A percentile compares a stretch with the other conserved stretches of the same genome.
phyloP scores from a whole-genome alignment of 106 monocot species.

The Allium fistulosum region DNA sequence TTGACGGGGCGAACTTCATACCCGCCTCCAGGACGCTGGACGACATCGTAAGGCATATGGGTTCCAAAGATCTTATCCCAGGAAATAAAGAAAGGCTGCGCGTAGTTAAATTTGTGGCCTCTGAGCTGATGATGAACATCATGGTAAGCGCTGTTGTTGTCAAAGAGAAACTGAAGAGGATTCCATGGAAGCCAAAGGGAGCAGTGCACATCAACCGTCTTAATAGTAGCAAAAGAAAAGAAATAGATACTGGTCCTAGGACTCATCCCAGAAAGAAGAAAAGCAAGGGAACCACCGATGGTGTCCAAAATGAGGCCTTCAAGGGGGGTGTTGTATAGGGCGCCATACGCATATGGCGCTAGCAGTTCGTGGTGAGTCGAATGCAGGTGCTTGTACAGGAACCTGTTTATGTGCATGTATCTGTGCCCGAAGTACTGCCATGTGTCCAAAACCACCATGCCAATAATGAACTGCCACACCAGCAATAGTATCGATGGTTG shows the following conservation, averaged over 20 bases:
- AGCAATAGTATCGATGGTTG: no score
- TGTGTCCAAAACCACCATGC: conserved; percentile 26
- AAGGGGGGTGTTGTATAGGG: conserved; percentile 27
- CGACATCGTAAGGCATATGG: conserved; percentile 25
- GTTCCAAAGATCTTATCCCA: conserved; percentile 44
- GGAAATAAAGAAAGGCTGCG: conserved; percentile 31
- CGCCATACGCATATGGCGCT: conserved; percentile 31
- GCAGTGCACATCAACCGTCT: background rate
- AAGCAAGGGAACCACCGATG: conserved; percentile 16
- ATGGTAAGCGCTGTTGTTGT: conserved; percentile 31
- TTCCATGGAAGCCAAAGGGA: conserved; percentile 15
- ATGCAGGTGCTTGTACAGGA: background rate
- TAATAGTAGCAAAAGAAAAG: conserved; percentile 30
- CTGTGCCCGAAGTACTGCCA: conserved; percentile 31
- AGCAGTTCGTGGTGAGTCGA: conserved; percentile 11
- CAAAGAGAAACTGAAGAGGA: conserved; percentile 21
- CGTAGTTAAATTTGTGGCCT: conserved; percentile 33
- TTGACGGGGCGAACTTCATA: conserved; percentile 4
- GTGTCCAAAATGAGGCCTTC: conserved; percentile 30
- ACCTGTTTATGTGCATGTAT: conserved; percentile 20
- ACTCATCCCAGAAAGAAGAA: conserved; percentile 32
- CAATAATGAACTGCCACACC: conserved; percentile 12
- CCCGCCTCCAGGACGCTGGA: conserved; percentile 29
- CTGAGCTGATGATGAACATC: conserved; percentile 5
- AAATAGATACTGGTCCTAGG: conserved; percentile 19